phyloP scores from a whole-genome alignment of 2,329 filamentous ascomycete genomes.

The Fusarium redolens region DNA sequence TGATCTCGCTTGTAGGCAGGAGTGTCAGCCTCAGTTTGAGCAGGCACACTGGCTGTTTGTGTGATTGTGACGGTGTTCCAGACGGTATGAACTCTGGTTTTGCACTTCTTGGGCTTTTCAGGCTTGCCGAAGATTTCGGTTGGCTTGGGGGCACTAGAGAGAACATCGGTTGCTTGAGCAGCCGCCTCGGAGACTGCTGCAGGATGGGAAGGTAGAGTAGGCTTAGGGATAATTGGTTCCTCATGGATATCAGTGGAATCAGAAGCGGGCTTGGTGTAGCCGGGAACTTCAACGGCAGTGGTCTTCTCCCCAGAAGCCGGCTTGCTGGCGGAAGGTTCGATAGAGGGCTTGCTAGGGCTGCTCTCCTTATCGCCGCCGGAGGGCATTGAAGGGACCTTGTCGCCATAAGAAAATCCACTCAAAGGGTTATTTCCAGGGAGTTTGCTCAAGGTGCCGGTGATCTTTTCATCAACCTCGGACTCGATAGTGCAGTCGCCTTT shows the following conservation, averaged over 20 bases:
- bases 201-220: slow-evolving; percentile 19
- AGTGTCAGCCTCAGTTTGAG: slow-evolving; percentile 23
- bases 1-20: slow-evolving; percentile 41
- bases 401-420: slow-evolving; percentile 62
- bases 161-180: slow-evolving; percentile 18
- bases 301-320: slow-evolving; percentile 18
- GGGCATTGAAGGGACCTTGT: slow-evolving; percentile 12
- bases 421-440: slow-evolving; percentile 69
- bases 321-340: slow-evolving; percentile 10
- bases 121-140: slow-evolving; percentile 29
- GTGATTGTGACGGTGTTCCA: slow-evolving; percentile 61
- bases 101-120: slow-evolving; percentile 41
- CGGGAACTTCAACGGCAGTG: slow-evolving; percentile 16
- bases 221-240: slow-evolving; percentile 10
- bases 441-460: slow-evolving; percentile 56
- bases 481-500: slow-evolving; percentile 62
- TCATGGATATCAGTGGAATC: slow-evolving; percentile 9
- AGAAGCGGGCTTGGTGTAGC: slow-evolving; percentile 18
- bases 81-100: slow-evolving; percentile 52
- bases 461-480: slow-evolving; percentile 59
- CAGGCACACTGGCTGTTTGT: slow-evolving; percentile 37
- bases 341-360: slow-evolving; percentile 17
- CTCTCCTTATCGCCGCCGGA: slow-evolving; percentile 15
- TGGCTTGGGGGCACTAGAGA: slow-evolving; percentile 27
- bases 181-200: slow-evolving; percentile 32